Evolutionary conservation across 352 stramenopile genomes (phyloP), one percentile per base, ranked within the genome.

Genomic region (Pilasporangium apinafurcum): DNA sequence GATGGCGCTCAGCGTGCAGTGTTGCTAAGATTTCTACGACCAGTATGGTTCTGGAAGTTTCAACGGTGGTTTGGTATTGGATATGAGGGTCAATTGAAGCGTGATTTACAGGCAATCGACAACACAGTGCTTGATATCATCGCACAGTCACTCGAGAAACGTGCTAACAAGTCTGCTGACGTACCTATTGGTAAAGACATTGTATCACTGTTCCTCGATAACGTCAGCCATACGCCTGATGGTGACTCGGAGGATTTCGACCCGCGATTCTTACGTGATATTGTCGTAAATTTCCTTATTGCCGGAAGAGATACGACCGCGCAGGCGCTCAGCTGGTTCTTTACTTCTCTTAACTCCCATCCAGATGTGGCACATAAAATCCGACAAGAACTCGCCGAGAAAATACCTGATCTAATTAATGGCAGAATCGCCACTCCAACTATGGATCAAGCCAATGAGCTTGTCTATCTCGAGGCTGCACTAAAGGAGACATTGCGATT

Each of bases 261-360:
- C 25, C 51, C 62, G 17, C 33, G 38, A 1, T 78, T 65, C 33
- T 26, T 93, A 14, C 73, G 75, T 17, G 78, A 93, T 50, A 66
- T 95, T 7, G 69, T 86, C 12, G 59, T 95, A 18, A 90, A 77
- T 32, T 86, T 93, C 52, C 40, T 95, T 13, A 62, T 95, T 30
- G 78, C 80, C 27, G 83, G 83, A 5, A 62, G 83, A 7, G 83
- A 95, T 54, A 88, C 83, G 0, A 92, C 77, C 0, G 78, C 83
- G 12, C 76, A 83, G 27, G 59, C 76, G 9, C 49, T 95, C 1
- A 64, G 53, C 8, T 95, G 83, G 83, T 68, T 90, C 48, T 80
- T 92, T 37, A 61, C 60, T 42, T 59, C 61, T 33, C 42, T 95
- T 1, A 60, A 32, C 13, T 48, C 65, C 16, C 60, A 92, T 37